Evolutionary conservation across 805 yeast genomes (phyloP), one percentile per base, ranked within the genome.

Genomic region (Lipomyces chichibuensis): DNA sequence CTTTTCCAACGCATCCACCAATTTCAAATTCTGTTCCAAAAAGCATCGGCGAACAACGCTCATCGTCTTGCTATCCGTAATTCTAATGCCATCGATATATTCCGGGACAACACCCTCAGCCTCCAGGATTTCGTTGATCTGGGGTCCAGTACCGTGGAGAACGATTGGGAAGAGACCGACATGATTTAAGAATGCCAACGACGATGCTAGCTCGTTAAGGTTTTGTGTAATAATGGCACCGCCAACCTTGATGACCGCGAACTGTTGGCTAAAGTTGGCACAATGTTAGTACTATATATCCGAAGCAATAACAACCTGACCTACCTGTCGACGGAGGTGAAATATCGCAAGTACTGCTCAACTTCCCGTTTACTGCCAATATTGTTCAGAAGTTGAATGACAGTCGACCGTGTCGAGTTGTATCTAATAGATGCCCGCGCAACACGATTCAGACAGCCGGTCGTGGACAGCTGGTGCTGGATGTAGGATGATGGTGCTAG

Each of bases 131-230:
- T 90, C 96, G 77, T 95, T 95, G 81, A 95, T 95, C 80, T 95
- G 99, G 6, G 99, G 99, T 23, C 99, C 99, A 0, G 99, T 95
- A 35, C 99, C 99, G 77, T 95, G 99, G 66, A 95, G 84, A 9
- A 95, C 97, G 69, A 95, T 92, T 32, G 99, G 99, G 75, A 92
- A 95, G 67, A 95, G 84, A 13, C 99, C 99, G 61, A 95, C 97
- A 76, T 95, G 99, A 82, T 95, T 95, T 72, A 95, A 82, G 79
- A 95, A 95, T 3, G 98, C 98, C 71, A 95, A 83, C 75, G 98
- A 93, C 0, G 97, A 91, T 0, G 99, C 99, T 73, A 95, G 82
- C 80, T 94, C 97, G 9, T 92, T 90, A 70, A 95, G 81, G 74
- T 94, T 95, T 73, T 95, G 96, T 58, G 98, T 94, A 78, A 95